phyloP scores from a whole-genome alignment of 2,329 filamentous ascomycete species.

The Exophiala aquamarina region DNA sequence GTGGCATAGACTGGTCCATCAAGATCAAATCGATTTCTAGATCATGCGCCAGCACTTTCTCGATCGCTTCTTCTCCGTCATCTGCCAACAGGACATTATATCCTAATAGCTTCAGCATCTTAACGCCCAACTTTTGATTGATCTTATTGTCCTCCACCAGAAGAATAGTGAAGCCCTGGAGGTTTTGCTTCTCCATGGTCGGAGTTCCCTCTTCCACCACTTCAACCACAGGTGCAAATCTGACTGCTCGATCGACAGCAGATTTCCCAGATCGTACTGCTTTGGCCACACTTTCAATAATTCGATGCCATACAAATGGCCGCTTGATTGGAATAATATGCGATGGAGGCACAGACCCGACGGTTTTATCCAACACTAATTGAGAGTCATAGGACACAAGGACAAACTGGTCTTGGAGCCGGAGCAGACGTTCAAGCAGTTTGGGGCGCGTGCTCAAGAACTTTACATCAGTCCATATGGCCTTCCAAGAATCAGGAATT shows the following conservation, averaged over 20 bases:
- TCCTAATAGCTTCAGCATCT: conserved; percentile 66
- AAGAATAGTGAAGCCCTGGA: not conserved
- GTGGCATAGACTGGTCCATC: conserved; percentile 36
- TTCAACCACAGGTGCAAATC: not conserved
- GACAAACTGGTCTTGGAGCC: conserved; percentile 25
- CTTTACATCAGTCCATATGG: conserved; percentile 30
- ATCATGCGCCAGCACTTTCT: conserved; percentile 29
- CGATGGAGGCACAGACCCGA: conserved; percentile 22
- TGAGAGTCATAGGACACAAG: conserved; percentile 31
- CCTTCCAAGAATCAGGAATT: conserved; percentile 27
- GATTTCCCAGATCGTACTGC: not conserved
- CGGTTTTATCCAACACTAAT: conserved; percentile 24
- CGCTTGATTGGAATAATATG: conserved; percentile 29
- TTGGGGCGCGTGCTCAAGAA: conserved; percentile 24
- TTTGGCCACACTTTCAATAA: not conserved
- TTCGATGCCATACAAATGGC: conserved; percentile 23
- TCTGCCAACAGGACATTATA: conserved; percentile 55
- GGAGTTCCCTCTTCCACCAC: not conserved
- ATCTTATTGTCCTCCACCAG: conserved; percentile 7
- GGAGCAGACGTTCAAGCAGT: conserved; percentile 22
- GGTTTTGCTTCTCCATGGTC: not conserved
- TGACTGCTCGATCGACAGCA: not conserved
- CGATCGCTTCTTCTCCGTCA: conserved; percentile 32
- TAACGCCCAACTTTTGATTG: conserved; percentile 60
- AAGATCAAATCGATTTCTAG: conserved; percentile 32